Evolutionary conservation across 345 rosid species (phyloP), one percentile per base, ranked within the genome.

Genomic region (Populus davidiana): DNA sequence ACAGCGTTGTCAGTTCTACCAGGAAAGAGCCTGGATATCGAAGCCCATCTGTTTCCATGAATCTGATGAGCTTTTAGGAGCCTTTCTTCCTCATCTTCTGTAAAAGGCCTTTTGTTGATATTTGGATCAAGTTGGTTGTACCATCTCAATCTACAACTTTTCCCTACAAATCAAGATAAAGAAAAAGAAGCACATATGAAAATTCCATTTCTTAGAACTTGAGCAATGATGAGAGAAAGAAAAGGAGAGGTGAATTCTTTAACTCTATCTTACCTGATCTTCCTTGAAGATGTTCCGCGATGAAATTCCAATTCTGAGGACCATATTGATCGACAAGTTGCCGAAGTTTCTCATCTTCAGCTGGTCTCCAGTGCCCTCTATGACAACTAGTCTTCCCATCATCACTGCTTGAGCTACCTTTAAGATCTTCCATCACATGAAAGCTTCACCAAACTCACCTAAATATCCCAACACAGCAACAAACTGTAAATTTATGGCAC

Each of bases 281-380:
- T 85, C 93, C 93, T 78, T 81, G 90, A 61, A 91, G 91, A 78
- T 90, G 86, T 67, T 88, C 90, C 0, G 96, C 93, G 25, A 91
- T 91, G n/a, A 87, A 83, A 77, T 91, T 91, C 96, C 96, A 91
- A 81, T 91, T 91, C 59, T 86, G 93, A 0, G 96, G 86, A 75
- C 96, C 96, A 36, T 75, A 83, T 73, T 88, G 86, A 67, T 85
- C 81, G 8, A 91, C 95, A 70, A 91, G 91, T 61, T 79, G 87
- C 77, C 88, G 80, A 54, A 91, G 95, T 75, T 84, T 89, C 75
- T 89, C 92, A 67, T 91, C 95, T 76, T 91, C 95, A 49, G 86
- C 90, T 2, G 95, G 91, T 50, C 93, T 85, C 96, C 96, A 91
- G 85, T 91, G 96, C 16, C 96, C 93, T 63, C 96, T 81, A 64